Conservation (phyloP, 768 basidiomycete genomes). For the Phlegmacium glaucopus region DNA sequence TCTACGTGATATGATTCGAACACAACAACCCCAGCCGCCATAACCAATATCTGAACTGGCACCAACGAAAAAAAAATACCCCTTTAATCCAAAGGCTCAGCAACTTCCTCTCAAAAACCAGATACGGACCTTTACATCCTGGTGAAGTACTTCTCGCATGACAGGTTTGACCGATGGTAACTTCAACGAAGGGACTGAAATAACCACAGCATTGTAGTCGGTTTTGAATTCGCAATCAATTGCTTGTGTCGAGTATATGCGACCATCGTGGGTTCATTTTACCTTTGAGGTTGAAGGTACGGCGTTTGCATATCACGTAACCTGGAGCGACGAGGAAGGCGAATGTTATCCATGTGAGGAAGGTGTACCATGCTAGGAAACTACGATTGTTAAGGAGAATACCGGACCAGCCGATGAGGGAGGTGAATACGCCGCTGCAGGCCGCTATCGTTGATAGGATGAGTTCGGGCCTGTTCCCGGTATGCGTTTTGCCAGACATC, state of each 20-base stretch:
- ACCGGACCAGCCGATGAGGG: slow-evolving; percentile 73
- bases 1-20: slow-evolving; percentile 78
- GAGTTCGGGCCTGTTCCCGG: slow-evolving; percentile 66
- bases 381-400: slow-evolving; percentile 83
- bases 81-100: slow-evolving; percentile 62
- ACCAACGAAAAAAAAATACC: slow-evolving; percentile 63
- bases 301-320: too few species aligned
- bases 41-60: slow-evolving; percentile 59
- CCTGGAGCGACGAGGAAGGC: too few species aligned
- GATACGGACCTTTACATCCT: slow-evolving; percentile 67
- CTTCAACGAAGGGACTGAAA: too few species aligned
- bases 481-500: slow-evolving; percentile 61
- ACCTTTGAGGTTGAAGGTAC: too few species aligned
- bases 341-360: too few species aligned
- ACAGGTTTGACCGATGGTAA: slow-evolving; percentile 63
- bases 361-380: slow-evolving; percentile 78
- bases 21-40: slow-evolving; percentile 63
- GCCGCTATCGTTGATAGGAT: slow-evolving; percentile 69
- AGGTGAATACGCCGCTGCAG: slow-evolving; percentile 51
- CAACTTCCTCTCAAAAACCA: slow-evolving; percentile 49
- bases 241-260: slow-evolving; percentile 47
- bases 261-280: slow-evolving; percentile 74
- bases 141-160: slow-evolving; percentile 65
- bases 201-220: slow-evolving; percentile 76
- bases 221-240: slow-evolving; percentile 68